Evolutionary conservation across 1,284 basidiomycete species (phyloP).

Genomic region (Pyrrhoderma noxium): DNA sequence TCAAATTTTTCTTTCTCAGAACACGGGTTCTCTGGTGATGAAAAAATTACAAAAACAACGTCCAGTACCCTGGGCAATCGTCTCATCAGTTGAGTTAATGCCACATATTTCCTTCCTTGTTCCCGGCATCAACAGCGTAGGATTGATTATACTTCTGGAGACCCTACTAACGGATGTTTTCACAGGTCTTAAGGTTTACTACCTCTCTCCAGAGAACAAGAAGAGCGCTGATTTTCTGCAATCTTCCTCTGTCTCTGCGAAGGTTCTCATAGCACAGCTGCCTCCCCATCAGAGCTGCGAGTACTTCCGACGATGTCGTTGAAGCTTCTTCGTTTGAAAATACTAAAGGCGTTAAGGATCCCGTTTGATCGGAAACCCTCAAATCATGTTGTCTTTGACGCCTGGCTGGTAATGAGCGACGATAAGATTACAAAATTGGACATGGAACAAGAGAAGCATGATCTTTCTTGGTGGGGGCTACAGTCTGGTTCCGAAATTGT

Average conservation of each 20-base stretch:
- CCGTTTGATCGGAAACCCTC: constrained; percentile 3
- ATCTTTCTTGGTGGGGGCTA: constrained; percentile 65
- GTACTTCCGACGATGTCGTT: constrained; percentile 63
- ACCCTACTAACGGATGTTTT: not conserved
- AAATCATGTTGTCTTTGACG: not conserved
- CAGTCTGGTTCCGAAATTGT: constrained; percentile 49
- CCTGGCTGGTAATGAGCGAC: constrained; percentile 53
- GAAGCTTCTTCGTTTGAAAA: constrained; percentile 45
- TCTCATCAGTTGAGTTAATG: constrained; percentile 49
- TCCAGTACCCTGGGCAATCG: constrained; percentile 53
- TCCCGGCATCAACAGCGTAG: too few relatives aligned
- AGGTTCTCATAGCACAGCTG: constrained; percentile 3
- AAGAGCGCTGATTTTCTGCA: not conserved
- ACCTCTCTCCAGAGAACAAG: not conserved
- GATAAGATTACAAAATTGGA: constrained; percentile 39
- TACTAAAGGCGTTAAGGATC: constrained; percentile 38
- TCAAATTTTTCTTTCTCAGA: constrained; percentile 33
- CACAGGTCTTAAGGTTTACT: constrained; percentile 8
- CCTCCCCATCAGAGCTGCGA: constrained; percentile 33
- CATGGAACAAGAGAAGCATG: constrained; percentile 37
- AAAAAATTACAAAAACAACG: constrained; percentile 24
- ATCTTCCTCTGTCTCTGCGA: not conserved
- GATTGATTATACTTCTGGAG: too few relatives aligned
- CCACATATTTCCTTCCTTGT: constrained; percentile 1
- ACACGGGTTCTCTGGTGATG: constrained; percentile 49